Evolutionary conservation across 768 basidiomycete genomes (phyloP).

Genomic region (Tulasnella sp.): DNA sequence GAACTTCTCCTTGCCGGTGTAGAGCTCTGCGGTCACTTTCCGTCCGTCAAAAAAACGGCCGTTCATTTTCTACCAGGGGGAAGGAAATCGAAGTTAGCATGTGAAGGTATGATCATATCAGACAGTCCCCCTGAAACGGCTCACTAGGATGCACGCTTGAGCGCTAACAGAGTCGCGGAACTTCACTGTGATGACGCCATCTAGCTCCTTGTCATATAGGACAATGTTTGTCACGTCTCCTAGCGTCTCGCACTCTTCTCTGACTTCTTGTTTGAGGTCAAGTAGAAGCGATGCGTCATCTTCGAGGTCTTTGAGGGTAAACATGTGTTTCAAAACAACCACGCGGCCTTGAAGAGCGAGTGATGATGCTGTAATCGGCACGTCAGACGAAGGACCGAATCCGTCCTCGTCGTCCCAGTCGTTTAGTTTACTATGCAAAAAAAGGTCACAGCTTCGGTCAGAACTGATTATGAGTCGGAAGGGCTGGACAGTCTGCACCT

Average conservation of each 20-base stretch:
- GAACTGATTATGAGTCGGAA: background rate
- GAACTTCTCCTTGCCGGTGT: slow-evolving; percentile 72
- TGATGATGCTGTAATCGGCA: slow-evolving; percentile 38
- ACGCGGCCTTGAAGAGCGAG: slow-evolving; percentile 45
- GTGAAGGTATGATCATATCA: background rate
- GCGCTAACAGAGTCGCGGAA: slow-evolving; percentile 89
- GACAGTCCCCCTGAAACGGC: too few species aligned
- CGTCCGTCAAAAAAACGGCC: slow-evolving; percentile 84
- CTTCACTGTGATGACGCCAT: slow-evolving; percentile 93
- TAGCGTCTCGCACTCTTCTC: slow-evolving; percentile 79
- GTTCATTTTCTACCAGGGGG: slow-evolving; percentile 69
- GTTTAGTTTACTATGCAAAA: slow-evolving; percentile 56
- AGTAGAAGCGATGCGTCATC: slow-evolving; percentile 76
- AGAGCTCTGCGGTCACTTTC: slow-evolving; percentile 69
- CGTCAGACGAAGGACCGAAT: slow-evolving; percentile 59
- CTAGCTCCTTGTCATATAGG: slow-evolving; percentile 84
- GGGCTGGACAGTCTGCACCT: slow-evolving; percentile 37
- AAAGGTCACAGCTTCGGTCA: background rate
- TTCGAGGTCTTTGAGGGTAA: slow-evolving; percentile 72
- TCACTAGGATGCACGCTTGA: slow-evolving; percentile 77
- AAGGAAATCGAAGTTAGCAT: too few species aligned
- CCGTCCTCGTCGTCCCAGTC: slow-evolving; percentile 96
- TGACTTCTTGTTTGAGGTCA: slow-evolving; percentile 91
- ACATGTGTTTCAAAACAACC: slow-evolving; percentile 94
- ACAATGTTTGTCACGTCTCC: slow-evolving; percentile 95